Base-by-base conservation (phyloP, 208 protist genomes). In the Angomonas deanei region DNA sequence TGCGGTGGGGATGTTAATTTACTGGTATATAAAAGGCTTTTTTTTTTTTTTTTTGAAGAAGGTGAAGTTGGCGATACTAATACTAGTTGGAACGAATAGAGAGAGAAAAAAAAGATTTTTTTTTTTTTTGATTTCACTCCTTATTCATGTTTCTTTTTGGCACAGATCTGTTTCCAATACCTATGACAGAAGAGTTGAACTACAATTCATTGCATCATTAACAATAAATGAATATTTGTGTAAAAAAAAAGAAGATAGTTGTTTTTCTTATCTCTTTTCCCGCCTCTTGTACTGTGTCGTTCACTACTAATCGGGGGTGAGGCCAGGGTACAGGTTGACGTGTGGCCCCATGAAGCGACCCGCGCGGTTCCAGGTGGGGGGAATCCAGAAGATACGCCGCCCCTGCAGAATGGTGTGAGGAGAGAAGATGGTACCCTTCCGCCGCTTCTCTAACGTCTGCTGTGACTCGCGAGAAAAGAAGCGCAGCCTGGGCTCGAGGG, bases 361-460 rank as follows among this genome's bases (percentile, higher is more conserved):
- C 2, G 83, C 81, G 4, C 82, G 72, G 56, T 91, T 91, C 88
- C 88, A 95, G 46, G 86, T 95, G 24, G 88, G 88, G 28, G 88
- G 88, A 59, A 95, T 84, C 86, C 88, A 95, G 64, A 95, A 95
- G 32, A 95, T 91, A 61, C 88, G 83, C 1, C 77, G 69, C 0
- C 74, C 76, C 36, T 92, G 82, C 42, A 92, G 57, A 19, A 79
- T 78, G 2, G 79, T 88, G 74, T 92, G 84, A 3, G 83, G 78
- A 0, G 85, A 85, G 69, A 92, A 89, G 56, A 95, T 68, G 24
- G 78, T 74, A 1, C 85, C 88, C 0, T 70, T 61, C 0, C 88
- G 83, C 0, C 85, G 82, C 26, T 76, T 72, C 76, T 89, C 83
- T 56, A 95, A 63, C 71, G 86, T 63, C 74, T 93, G 85, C 72